Base-by-base conservation (phyloP, 176 grass and related monocot species). In the Hyparrhenia diplandra region DNA sequence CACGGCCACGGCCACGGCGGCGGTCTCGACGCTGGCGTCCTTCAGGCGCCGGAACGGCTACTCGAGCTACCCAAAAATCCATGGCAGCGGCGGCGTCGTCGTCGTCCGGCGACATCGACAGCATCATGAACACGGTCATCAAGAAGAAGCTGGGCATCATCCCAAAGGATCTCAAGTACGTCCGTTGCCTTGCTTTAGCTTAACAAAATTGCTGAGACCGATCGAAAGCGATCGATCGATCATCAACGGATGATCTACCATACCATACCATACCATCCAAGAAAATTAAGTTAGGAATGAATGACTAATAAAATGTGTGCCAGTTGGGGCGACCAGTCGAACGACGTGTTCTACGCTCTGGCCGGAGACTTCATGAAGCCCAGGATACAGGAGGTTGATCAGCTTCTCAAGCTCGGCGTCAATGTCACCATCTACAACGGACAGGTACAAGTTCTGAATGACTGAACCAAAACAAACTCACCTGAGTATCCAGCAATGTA, bases 361-460 rank as follows among this genome's bases (percentile, higher is more conserved):
- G 69, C 20, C 3, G 60, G 73, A 51, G 91, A 90, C 42, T 97
- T 97, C 87, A 94, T 94, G 94, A 94, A 85, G 80, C 94, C 94
- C 36, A 90, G 89, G 40, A 94, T 94, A 6, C 27, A 80, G 23
- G 88, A 97, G 94, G 94, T 98, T 13, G 92, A 94, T n/a, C 75
- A 92, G 74, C 92, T 98, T 13, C 90, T 98, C 27, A 85, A 87
- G 9, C 78, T 92, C 24, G 92, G 95, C 52, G 75, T 94, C 45
- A 80, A 87, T 62, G 85, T 98, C 13, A 94, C 90, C 25, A 74
- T 98, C 60, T 98, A 98, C 78, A 94, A 85, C 52, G 95, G 92
- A 42, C 95, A 94, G 83, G 95, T 94, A 87, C 2, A 1, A 3
- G 0, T 32, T 32, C 36, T 37, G 5, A 8, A 8, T 18, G 46